Evolutionary conservation across 1,284 basidiomycete genomes (phyloP).

Genomic region (Hymenochaete sp.): DNA sequence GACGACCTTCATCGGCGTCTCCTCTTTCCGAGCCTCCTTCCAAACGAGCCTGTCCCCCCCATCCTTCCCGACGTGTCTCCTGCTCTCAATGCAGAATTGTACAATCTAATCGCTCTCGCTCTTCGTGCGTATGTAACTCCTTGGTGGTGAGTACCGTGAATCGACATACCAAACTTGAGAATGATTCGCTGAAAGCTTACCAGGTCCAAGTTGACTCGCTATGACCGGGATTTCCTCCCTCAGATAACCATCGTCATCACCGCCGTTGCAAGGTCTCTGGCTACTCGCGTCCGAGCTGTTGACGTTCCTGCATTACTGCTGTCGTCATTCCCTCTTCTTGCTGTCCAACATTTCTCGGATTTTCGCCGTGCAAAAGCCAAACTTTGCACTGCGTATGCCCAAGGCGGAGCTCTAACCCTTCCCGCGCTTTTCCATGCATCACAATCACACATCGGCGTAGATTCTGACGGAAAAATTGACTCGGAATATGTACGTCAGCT

Average conservation of each 20-base stretch:
- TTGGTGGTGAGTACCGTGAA: no score
- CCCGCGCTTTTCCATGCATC: conserved; percentile 64
- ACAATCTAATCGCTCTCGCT: conserved; percentile 69
- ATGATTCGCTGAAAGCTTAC: no score
- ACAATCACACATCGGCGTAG: conserved; percentile 72
- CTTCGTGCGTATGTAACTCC: conserved; percentile 68
- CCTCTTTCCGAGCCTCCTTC: conserved; percentile 52
- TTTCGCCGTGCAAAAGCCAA: conserved; percentile 59
- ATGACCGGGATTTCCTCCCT: conserved; percentile 73
- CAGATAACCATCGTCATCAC: conserved; percentile 55
- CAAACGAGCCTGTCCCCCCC: conserved; percentile 42
- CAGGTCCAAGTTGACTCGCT: conserved; percentile 66
- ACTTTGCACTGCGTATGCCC: conserved; percentile 56
- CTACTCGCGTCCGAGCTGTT: conserved; percentile 43
- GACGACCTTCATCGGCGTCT: conserved; percentile 51
- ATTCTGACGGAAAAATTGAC: conserved; percentile 51
- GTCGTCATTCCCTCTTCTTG: conserved; percentile 48
- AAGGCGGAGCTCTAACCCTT: conserved; percentile 50
- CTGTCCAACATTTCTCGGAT: conserved; percentile 67
- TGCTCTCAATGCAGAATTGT: conserved; percentile 59
- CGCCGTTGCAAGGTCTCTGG: conserved; percentile 49
- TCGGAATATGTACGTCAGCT: conserved; percentile 71
- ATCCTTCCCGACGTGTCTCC: conserved; percentile 39
- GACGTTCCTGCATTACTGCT: conserved; percentile 55
- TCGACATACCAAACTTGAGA: no score